Evolutionary conservation across 2,329 filamentous ascomycete species (phyloP), one percentile per base, ranked within the genome.

Genomic region (Aspergillus ochraceus): DNA sequence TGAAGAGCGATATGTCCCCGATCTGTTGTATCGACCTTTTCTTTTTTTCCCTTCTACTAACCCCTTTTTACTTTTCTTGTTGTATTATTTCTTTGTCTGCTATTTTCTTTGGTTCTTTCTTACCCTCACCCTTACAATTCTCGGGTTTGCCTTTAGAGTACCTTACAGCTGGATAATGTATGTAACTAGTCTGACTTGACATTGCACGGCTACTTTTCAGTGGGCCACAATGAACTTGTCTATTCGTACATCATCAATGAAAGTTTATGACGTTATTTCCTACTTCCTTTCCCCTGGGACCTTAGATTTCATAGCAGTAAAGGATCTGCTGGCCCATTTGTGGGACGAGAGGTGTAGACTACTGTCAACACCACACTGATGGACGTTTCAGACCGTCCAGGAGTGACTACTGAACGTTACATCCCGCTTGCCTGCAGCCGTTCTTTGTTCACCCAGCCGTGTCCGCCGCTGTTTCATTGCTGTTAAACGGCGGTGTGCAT

Each of bases 81-180:
- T 64, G 64, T 60, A 55, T 59, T n/a, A 59, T 62, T 60, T 54
- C 29, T 67, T 67, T 60, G 57, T 61, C 58, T 61, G 60, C 58
- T 63, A 58, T 49, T 42, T 57, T 61, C 49, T 51, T 56, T 54
- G 60, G 45, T 64, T 59, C 64, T 60, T 57, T 49, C 56, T 64
- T 59, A 59, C 59, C 60, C 67, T 66, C 63, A 63, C 58, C 58
- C 57, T 61, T 62, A 55, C 64, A 62, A 60, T 62, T 68, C 59
- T 66, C 58, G 60, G 64, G 64, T 67, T 61, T 69, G 66, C 62
- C 67, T 68, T 66, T 60, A 61, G 63, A 67, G 66, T 71, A 66
- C 60, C 61, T 66, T 69, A 64, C 68, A 73, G 68, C 68, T 71
- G 70, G 69, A 72, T 74, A 73, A 74, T 75, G 71, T 74, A 73